Evolutionary conservation across 2,329 filamentous ascomycete genomes (phyloP), one percentile per base, ranked within the genome.

Genomic region (Ophiostoma himal-ulmi): DNA sequence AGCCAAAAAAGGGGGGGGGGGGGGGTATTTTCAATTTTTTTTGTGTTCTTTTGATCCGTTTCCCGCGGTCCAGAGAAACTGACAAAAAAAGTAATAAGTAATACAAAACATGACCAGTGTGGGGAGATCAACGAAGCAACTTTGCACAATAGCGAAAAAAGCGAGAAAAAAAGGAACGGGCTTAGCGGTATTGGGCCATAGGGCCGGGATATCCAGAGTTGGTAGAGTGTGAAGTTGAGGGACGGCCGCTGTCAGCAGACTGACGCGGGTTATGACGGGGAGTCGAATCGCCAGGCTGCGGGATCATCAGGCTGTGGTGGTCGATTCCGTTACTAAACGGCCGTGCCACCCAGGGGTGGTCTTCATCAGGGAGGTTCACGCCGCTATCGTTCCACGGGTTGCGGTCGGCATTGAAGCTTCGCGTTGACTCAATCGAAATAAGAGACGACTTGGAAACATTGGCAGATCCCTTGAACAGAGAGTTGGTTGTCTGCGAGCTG

Each of bases 341-440:
- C 74, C 88, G 87, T 68, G 81, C 81, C 69, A 84, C 81, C 87
- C 88, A 89, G 54, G 85, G 85, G 78, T 88, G 87, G 75, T 97
- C 93, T 74, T 97, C 93, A 76, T 97, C 94, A 73, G 91, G 85
- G 75, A 97, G 88, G 79, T 97, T 97, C 78, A 97, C 93, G 76
- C 94, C 94, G 77, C 93, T 96, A 79, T 98, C 94, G 79, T 97
- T 97, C 94, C 94, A 98, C 73, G 94, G 94, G 81, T 97, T 97
- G 80, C 94, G 91, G 80, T 97, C 96, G 75, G 93, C 93, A 74
- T 89, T 89, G 80, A 90, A 89, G 82, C 93, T 97, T 78, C 94
- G 91, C 48, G 93, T 93, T 67, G 94, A 97, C 81, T 98, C 94
- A 79, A 97, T 94, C 73, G 93, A 97, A 75, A 96, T 94, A 75